Conservation (phyloP, 495 filamentous ascomycete species). For the Penicillium parvum region DNA sequence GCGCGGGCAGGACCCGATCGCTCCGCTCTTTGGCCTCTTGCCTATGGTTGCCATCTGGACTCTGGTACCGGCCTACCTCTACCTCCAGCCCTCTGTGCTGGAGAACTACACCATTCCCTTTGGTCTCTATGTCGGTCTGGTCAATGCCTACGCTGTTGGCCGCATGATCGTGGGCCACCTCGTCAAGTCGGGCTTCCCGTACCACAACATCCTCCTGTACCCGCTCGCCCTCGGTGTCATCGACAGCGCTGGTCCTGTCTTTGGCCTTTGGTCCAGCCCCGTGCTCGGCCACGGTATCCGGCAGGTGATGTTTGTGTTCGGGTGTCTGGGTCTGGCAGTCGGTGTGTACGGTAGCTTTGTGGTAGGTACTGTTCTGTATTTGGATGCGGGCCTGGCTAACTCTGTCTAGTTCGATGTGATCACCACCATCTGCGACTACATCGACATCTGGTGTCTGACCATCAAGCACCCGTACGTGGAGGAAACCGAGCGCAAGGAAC, state of each 20-base stretch:
- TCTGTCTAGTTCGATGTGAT: constrained; percentile 70
- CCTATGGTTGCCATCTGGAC: constrained; percentile 76
- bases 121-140: constrained; percentile 74
- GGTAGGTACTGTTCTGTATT: constrained; percentile 38
- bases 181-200: constrained; percentile 78
- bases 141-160: constrained; percentile 92
- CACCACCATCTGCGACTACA: constrained; percentile 92
- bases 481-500: constrained; percentile 22
- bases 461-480: constrained; percentile 67
- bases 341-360: constrained; percentile 96
- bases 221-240: constrained; percentile 66
- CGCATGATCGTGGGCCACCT: constrained; percentile 93
- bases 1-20: constrained; percentile 62
- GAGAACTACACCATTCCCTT: constrained; percentile 82
- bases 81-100: constrained; percentile 78
- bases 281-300: constrained; percentile 69
- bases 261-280: constrained; percentile 70
- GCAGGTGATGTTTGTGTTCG: constrained; percentile 82
- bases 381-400: not conserved
- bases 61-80: constrained; percentile 71
- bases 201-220: constrained; percentile 71
- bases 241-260: constrained; percentile 68
- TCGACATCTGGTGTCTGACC: constrained; percentile 96
- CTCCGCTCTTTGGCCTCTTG: constrained; percentile 72
- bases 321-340: constrained; percentile 70